Evolutionary conservation across 1,139 yeast genomes (phyloP), one percentile per base, ranked within the genome.

Genomic region (Yamadazyma triangularis): DNA sequence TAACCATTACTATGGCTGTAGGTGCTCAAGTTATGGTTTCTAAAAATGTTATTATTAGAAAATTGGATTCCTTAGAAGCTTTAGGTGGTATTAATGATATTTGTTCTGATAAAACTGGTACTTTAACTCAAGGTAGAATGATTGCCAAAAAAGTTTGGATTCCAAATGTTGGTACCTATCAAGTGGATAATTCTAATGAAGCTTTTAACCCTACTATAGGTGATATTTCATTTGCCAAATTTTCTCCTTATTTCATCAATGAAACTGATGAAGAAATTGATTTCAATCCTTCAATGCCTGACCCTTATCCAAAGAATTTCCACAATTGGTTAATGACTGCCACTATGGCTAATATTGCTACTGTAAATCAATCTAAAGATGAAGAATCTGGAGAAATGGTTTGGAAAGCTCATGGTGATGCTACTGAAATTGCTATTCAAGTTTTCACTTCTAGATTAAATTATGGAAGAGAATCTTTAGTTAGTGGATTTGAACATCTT

Each of bases 11-110:
- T 65, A 87, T 89, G 94, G 97, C 97, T 68, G 97, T 89, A 67
- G 96, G 96, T 79, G 97, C 97, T 64, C 96, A 96, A 61, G 88
- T 88, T 86, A 78, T 89, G 60, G 97, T 97, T 58, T 88, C 88
- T 79, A 88, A 88, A 72, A 88, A 88, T 74, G 97, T 96, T 54
- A 89, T 89, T 77, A 97, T 89, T 53, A 96, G 89, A 74, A 89
- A 89, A 70, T 79, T 89, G 60, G 86, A 96, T 66, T 97, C 97
- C 50, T 89, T 89, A 70, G 97, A 89, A 76, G 88, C 96, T 44
- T 77, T 89, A 55, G 98, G 97, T 51, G 97, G 97, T 83, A 97
- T 89, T 59, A 97, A 89, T 72, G 88, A 89, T 66, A 81, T 89
- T 64, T 89, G 97, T 79, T 89, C 97, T 49, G 98, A 89, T 71